Percentiles rank a stretch among this genome's conserved stretches.
These are phyloP conservation scores for Yamadazyma endophytica DNA, from an alignment of 805 yeast genomes.

Conservation along the genomic window DNA sequence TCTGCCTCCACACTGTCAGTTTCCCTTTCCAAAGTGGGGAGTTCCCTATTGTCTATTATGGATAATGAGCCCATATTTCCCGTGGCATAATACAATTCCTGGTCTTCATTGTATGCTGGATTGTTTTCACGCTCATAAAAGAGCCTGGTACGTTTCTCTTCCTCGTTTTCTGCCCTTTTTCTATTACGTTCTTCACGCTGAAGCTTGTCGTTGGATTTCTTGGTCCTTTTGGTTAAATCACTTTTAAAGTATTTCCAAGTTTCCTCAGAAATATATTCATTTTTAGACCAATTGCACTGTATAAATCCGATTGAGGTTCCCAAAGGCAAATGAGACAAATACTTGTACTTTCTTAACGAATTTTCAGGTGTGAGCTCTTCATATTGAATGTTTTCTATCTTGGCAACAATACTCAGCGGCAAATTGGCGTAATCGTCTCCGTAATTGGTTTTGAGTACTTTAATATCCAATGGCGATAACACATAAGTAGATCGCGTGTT, in stretches of 20 bases:
- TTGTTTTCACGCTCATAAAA: constrained; percentile 58
- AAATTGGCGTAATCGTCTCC: constrained; percentile 52
- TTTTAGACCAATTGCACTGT: constrained; percentile 75
- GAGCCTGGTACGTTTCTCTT: constrained; percentile 54
- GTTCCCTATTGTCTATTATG: constrained; percentile 34
- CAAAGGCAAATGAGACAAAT: constrained; percentile 73
- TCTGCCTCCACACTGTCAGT: constrained; percentile 6
- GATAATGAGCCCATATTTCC: constrained; percentile 29
- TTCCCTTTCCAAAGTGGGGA: constrained; percentile 23
- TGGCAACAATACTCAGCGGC: constrained; percentile 61
- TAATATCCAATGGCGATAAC: constrained; percentile 75
- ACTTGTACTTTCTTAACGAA: constrained; percentile 59
- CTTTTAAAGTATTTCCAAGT: constrained; percentile 44
- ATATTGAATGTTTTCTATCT: constrained; percentile 65
- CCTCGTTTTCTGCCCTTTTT: constrained; percentile 50
- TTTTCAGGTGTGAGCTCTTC: constrained; percentile 63
- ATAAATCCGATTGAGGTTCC: constrained; percentile 82
- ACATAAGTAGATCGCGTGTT: constrained; percentile 59
- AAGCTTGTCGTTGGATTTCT: constrained; percentile 44
- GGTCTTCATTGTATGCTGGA: constrained; percentile 22
- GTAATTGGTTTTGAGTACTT: constrained; percentile 61
- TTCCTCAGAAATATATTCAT: constrained; percentile 26
- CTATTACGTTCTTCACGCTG: constrained; percentile 60
- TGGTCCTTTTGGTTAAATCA: constrained; percentile 57
- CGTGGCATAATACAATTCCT: constrained; percentile 14